A percentile compares a stretch with the other conserved stretches of the same genome.
phyloP scores from a whole-genome alignment of 2,329 filamentous ascomycete species.

The Penicillium griseofulvum region DNA sequence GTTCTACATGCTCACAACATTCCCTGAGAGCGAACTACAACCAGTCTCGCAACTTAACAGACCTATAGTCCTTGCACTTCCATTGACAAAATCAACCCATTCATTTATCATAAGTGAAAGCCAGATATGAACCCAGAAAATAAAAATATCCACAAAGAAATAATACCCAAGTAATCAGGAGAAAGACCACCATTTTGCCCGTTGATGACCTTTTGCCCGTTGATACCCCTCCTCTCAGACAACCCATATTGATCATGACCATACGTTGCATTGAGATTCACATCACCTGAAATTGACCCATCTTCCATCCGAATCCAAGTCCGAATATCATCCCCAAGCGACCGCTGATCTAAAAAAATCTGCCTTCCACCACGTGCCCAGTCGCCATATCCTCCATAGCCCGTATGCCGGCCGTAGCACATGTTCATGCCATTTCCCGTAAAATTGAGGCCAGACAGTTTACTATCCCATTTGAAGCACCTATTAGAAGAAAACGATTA shows the following conservation, averaged over 20 bases:
- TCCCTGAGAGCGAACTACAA: too few species aligned
- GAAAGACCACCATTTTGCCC: background rate
- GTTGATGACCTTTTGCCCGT: background rate
- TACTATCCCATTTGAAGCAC: constrained; percentile 43
- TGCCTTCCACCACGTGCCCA: constrained; percentile 63
- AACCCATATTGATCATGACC: constrained; percentile 53
- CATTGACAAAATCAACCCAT: background rate
- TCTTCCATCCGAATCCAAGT: constrained; percentile 64
- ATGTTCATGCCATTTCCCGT: constrained; percentile 46
- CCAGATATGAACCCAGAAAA: background rate
- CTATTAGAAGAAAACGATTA: constrained; percentile 12
- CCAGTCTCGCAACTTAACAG: background rate
- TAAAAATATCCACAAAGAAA: constrained; percentile 3
- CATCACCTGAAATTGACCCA: constrained; percentile 50
- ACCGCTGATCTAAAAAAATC: constrained; percentile 49
- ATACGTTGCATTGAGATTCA: constrained; percentile 60
- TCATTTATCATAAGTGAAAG: background rate
- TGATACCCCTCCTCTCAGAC: background rate
- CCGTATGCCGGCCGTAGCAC: constrained; percentile 65
- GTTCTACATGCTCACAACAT: background rate
- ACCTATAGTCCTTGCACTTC: background rate
- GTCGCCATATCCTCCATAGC: constrained; percentile 67
- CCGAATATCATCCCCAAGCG: constrained; percentile 47
- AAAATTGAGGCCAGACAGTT: constrained; percentile 28
- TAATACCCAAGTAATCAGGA: background rate